phyloP scores from a whole-genome alignment of 768 basidiomycete species.

The Gautieria morchelliformis region DNA sequence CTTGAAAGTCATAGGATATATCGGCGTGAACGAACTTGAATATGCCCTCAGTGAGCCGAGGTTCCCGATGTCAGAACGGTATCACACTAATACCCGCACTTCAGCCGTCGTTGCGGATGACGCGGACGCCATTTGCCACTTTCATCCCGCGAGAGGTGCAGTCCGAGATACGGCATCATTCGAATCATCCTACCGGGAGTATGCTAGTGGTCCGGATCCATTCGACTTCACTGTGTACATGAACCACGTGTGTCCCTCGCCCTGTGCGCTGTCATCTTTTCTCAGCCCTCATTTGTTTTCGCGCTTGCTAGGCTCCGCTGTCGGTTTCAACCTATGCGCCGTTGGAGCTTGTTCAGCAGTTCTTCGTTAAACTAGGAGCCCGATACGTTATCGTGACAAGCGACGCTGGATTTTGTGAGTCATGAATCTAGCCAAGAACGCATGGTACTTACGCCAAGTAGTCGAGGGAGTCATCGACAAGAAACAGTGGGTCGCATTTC shows the following conservation, averaged over 20 bases:
- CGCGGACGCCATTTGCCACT: slow-evolving; percentile 55
- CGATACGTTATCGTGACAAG: slow-evolving; percentile 83
- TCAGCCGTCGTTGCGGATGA: slow-evolving; percentile 72
- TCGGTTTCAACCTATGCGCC: slow-evolving; percentile 78
- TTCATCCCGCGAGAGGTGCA: slow-evolving; percentile 29
- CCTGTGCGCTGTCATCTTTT: background rate
- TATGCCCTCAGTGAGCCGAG: slow-evolving; percentile 69
- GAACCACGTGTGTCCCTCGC: slow-evolving; percentile 53
- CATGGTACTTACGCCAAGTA: slow-evolving; percentile 18
- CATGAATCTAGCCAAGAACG: slow-evolving; percentile 1
- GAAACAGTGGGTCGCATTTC: slow-evolving; percentile 86
- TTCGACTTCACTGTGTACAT: slow-evolving; percentile 85
- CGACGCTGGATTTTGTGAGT: slow-evolving; percentile 70
- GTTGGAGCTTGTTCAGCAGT: slow-evolving; percentile 84
- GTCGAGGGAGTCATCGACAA: slow-evolving; percentile 91
- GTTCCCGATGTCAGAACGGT: background rate
- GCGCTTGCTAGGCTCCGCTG: slow-evolving; percentile 60
- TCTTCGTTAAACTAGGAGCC: slow-evolving; percentile 91
- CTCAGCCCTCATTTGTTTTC: background rate
- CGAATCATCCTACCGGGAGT: slow-evolving; percentile 9
- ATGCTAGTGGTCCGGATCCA: slow-evolving; percentile 31
- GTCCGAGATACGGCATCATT: slow-evolving; percentile 9
- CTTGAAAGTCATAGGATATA: slow-evolving; percentile 75
- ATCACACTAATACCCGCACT: background rate
- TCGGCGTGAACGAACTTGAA: slow-evolving; percentile 88